phyloP scores from a whole-genome alignment of 257 asterid species.

The Plantago ovata region DNA sequence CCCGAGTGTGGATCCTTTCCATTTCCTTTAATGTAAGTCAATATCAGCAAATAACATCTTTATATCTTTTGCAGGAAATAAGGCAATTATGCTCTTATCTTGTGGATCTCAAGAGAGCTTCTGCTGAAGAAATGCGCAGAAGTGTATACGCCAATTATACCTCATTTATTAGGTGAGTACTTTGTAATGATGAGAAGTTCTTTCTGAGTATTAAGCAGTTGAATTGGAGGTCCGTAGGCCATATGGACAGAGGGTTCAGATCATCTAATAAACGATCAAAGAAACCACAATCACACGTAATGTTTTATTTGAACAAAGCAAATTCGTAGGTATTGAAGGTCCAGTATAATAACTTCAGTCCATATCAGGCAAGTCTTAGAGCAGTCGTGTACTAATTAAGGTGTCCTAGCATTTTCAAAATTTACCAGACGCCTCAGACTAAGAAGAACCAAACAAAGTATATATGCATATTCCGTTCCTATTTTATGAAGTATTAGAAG shows the following conservation, averaged over 20 bases:
- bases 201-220: conserved; percentile 1
- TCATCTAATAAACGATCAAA: not conserved
- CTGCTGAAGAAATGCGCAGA: conserved; percentile 99
- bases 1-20: conserved; percentile 12
- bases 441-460: no score
- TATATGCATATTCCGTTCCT: no score
- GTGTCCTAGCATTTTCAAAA: no score
- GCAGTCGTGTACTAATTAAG: no score
- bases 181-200: conserved; percentile 6
- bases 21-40: conserved; percentile 14
- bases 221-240: conserved; percentile 17
- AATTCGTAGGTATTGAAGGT: no score
- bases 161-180: conserved; percentile 90
- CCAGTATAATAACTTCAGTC: no score
- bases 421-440: no score
- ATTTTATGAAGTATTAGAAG: no score
- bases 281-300: no score
- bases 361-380: no score
- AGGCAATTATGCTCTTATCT: conserved; percentile 90
- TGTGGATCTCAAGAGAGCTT: conserved; percentile 90
- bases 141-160: conserved; percentile 96
- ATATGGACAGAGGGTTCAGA: conserved; percentile 10
- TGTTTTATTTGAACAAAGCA: no score
- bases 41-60: conserved; percentile 17
- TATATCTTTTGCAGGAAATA: conserved; percentile 63